Base-by-base conservation (phyloP, 2,329 filamentous ascomycete genomes). In the Sporothrix pseudoabietina region DNA sequence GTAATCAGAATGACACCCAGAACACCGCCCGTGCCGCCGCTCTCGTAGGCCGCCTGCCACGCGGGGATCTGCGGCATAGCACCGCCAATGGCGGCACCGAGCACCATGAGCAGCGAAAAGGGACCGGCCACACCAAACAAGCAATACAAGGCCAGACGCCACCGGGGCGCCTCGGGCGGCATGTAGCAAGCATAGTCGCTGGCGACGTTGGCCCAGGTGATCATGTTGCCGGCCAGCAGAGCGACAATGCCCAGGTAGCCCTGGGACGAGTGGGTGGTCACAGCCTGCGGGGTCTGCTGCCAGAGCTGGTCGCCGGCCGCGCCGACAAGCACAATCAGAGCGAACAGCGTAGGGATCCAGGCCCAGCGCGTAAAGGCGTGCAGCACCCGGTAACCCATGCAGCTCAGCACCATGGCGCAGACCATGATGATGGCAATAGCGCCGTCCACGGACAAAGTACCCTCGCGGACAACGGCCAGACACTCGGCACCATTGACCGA, bases 151-250 rank as follows among this genome's bases (percentile, higher is more conserved):
- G 88, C 88, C 74, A 90, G 81, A 39, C 71, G 70, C 32, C 32
- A 22, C 26, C 69, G 59, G 0, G 75, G 61, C 55, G 74, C 72
- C 41, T 39, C 55, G 14, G 88, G 88, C 71, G 86, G 83, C 74
- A 90, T 85, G 77, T 91, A 91, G 0, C 87, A 88, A 0, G 87
- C 87, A 73, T 90, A 86, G 78, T 90, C 89, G 49, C 87, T 88
- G 0, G 87, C 83, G 35, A 90, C 81, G 1, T 84, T 85, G 4
- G 85, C 87, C 84, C 87, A 91, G 0, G 89, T 88, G 1, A 91
- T 84, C 83, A 90, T 87, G 78, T 89, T 90, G 0, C 87, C 87
- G 0, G 89, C 88, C 4, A 91, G 71, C 19, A 78, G 75, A 1
- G 77, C 85, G 71, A 90, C 84, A 80, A 88, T 88, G 55, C 85